These are phyloP conservation scores for Tubosaeta sp. DNA, from an alignment of 768 basidiomycete species.

Conservation along the genomic window DNA sequence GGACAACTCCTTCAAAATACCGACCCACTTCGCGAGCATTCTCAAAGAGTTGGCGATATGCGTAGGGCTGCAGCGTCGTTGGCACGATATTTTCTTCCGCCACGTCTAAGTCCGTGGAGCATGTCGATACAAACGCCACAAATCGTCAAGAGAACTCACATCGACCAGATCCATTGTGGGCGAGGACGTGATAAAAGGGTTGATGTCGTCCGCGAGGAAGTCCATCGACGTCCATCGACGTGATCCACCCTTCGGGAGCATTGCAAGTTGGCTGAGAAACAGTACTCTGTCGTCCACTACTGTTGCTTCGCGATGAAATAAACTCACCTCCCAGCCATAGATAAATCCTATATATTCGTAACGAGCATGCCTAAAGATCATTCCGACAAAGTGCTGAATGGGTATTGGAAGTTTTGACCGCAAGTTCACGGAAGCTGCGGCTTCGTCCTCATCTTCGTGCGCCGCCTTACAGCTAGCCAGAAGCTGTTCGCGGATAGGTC, in stretches of 20 bases:
- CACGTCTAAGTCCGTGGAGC: constrained; percentile 24
- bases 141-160: constrained; percentile 29
- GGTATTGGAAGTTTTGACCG: constrained; percentile 21
- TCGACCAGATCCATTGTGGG: constrained; percentile 31
- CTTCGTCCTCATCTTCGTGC: constrained; percentile 30
- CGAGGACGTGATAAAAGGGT: constrained; percentile 44
- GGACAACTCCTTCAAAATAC: constrained; percentile 35
- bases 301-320: not conserved
- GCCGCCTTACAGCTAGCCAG: constrained; percentile 28
- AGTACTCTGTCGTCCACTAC: not conserved
- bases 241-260: constrained; percentile 41
- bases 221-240: constrained; percentile 38
- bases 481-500: constrained; percentile 24
- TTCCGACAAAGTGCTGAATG: constrained; percentile 46
- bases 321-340: constrained; percentile 45
- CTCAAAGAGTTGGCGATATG: constrained; percentile 22
- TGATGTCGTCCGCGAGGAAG: constrained; percentile 41
- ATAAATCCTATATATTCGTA: constrained; percentile 43
- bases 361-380: constrained; percentile 40
- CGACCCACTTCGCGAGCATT: constrained; percentile 27
- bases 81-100: constrained; percentile 35
- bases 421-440: constrained; percentile 21
- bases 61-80: constrained; percentile 11
- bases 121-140: not conserved
- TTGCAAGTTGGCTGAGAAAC: constrained; percentile 31